Evolutionary conservation across 345 rosid genomes (phyloP), one percentile per base, ranked within the genome.

Genomic region (Pistacia vera): DNA sequence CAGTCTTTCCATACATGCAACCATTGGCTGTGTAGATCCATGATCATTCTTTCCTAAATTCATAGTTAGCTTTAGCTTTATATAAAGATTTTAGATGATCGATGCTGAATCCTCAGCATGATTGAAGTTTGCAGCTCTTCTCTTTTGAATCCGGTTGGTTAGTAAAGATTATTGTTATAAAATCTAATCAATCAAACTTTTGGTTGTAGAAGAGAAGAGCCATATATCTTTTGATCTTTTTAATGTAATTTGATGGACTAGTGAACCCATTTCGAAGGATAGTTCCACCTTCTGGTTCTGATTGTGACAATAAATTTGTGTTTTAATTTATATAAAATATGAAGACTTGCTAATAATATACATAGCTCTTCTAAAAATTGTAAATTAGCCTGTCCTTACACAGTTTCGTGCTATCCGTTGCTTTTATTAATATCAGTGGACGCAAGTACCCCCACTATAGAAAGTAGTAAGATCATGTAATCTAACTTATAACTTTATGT

Each of bases 161-260:
- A 54, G 57, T 54, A 13, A 0, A 3, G 57, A 16, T 13, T 13
- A 54, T 54, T 54, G 16, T 5, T 41, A 41, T 41, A 41, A 11
- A 49, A 51, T 25, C 22, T 54, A 63, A 48, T 33, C 58, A 66
- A 75, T 28, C 44, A 58, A 30, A 67, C 28, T 28, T 41, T 66
- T 54, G n/a, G 46, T 66, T 41, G 63, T 36, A 55, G 56, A 73
- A 62, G 49, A 55, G 56, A 73, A 62, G 49, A 62, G 67, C 25
- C 44, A 13, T 60, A 6, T 41, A 41, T 41, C 38, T 13, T 68
- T 62, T 18, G 13, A 61, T 69, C 62, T 60, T 35, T 33, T 14
- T 68, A 14, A 48, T 68, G 59, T 68, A 59, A 68, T 68, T 33
- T 35, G 38, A 56, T 28, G 22, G 13, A 20, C 18, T n/a, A 56